phyloP scores from a whole-genome alignment of 2,329 filamentous ascomycete genomes.

The Curvularia sp. region DNA sequence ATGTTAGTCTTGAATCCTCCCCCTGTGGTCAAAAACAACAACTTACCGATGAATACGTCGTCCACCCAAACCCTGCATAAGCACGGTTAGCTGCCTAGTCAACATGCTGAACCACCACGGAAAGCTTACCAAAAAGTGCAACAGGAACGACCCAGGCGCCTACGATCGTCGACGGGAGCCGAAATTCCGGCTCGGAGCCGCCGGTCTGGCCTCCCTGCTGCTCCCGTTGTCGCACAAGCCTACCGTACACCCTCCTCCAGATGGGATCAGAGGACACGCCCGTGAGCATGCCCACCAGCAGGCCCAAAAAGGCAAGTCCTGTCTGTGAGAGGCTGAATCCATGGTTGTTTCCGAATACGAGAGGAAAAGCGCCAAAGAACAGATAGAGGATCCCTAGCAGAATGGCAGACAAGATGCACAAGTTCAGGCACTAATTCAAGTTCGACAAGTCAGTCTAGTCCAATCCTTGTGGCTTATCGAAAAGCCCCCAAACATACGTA shows the following conservation, averaged over 20 bases:
- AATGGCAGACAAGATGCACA: conserved; percentile 83
- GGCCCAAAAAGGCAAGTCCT: conserved; percentile 76
- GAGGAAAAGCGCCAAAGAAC: conserved; percentile 86
- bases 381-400: conserved; percentile 88
- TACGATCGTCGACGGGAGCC: conserved; percentile 70
- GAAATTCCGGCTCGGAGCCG: conserved; percentile 82
- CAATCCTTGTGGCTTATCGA: conserved; percentile 22
- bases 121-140: conserved; percentile 74
- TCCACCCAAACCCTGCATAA: conserved; percentile 76
- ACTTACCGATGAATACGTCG: conserved; percentile 75
- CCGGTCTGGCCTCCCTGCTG: conserved; percentile 60
- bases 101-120: conserved; percentile 31
- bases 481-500: conserved; percentile 25
- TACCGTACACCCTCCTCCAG: conserved; percentile 67
- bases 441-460: conserved; percentile 33
- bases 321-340: conserved; percentile 79
- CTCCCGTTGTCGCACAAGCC: conserved; percentile 63
- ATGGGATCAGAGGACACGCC: conserved; percentile 70
- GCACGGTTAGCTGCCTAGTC: conserved; percentile 38
- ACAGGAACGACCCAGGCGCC: conserved; percentile 81
- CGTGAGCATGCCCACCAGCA: conserved; percentile 69
- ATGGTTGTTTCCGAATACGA: conserved; percentile 78
- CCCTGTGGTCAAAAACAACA: conserved; percentile 44
- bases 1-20: conserved; percentile 43
- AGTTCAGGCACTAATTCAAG: conserved; percentile 64